phyloP scores from a whole-genome alignment of 2,329 filamentous ascomycete genomes.

The Colletotrichum sp. region DNA sequence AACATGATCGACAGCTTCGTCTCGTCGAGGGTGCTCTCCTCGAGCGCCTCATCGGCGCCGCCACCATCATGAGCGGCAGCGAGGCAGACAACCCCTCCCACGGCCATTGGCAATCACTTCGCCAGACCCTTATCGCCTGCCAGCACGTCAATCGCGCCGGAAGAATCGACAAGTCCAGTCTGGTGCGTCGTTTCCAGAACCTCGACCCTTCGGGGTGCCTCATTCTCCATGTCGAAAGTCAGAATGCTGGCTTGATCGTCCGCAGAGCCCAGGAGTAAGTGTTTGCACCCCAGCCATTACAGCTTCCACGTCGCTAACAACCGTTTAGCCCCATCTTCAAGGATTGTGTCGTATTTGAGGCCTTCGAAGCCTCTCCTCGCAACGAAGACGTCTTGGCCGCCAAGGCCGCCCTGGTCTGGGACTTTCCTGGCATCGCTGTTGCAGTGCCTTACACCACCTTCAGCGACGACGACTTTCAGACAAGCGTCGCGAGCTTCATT shows the following conservation, averaged over 20 bases:
- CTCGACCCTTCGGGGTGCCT: not conserved
- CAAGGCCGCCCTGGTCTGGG: constrained; percentile 57
- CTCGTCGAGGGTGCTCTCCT: not conserved
- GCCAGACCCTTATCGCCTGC: not conserved
- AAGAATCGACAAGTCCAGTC: not conserved
- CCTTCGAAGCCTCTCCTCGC: constrained; percentile 63
- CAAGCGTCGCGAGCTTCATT: constrained; percentile 53
- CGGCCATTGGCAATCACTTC: not conserved
- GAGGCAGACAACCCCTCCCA: not conserved
- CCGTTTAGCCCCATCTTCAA: constrained; percentile 25
- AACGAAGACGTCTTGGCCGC: constrained; percentile 57
- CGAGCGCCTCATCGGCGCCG: not conserved
- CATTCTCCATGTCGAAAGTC: constrained; percentile 19
- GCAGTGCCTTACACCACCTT: constrained; percentile 42
- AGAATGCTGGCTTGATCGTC: constrained; percentile 37
- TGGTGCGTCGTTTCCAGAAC: not conserved
- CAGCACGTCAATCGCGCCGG: not conserved
- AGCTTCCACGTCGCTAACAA: not conserved
- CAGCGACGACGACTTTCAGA: constrained; percentile 24
- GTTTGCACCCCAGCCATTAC: not conserved
- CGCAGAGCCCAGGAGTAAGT: constrained; percentile 30
- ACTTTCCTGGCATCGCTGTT: constrained; percentile 63
- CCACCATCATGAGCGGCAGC: not conserved
- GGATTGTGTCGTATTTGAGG: constrained; percentile 49
- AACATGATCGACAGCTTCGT: not conserved